Conservation (phyloP, 2,329 filamentous ascomycete genomes). For the Ophiostoma perfectum region DNA sequence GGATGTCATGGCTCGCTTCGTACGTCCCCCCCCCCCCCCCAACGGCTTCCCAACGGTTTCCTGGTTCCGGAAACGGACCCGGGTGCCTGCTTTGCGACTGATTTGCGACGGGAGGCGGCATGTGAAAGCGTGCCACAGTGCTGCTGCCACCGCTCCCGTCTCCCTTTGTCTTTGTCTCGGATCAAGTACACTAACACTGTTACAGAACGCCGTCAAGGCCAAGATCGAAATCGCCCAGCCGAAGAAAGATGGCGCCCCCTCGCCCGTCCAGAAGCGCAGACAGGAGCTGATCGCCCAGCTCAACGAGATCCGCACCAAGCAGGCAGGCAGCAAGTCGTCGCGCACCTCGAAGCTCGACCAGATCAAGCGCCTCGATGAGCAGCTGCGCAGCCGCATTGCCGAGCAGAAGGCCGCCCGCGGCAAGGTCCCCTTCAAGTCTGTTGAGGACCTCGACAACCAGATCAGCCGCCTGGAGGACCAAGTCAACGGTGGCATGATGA, state of each 20-base stretch:
- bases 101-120: constrained; percentile 8
- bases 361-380: constrained; percentile 86
- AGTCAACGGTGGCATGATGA: constrained; percentile 86
- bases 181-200: constrained; percentile 8
- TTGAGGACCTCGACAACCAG: constrained; percentile 79
- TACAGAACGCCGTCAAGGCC: constrained; percentile 77
- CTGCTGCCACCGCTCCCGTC: not conserved
- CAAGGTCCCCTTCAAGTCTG: constrained; percentile 78
- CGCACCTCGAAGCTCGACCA: constrained; percentile 76
- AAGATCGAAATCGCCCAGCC: constrained; percentile 81
- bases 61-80: not conserved
- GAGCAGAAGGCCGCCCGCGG: constrained; percentile 83
- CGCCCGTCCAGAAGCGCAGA: constrained; percentile 73
- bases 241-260: constrained; percentile 66
- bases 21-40: constrained; percentile 29
- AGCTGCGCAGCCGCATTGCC: constrained; percentile 74
- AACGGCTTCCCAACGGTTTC: not conserved
- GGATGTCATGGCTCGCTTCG: constrained; percentile 59
- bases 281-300: constrained; percentile 79
- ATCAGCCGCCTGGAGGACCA: constrained; percentile 76
- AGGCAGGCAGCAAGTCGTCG: constrained; percentile 79
- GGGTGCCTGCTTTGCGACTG: not conserved
- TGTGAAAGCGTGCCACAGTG: not conserved
- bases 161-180: not conserved
- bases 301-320: constrained; percentile 78